phyloP scores from a whole-genome alignment of 352 stramenopile species.

The Pythium guiyangense region DNA sequence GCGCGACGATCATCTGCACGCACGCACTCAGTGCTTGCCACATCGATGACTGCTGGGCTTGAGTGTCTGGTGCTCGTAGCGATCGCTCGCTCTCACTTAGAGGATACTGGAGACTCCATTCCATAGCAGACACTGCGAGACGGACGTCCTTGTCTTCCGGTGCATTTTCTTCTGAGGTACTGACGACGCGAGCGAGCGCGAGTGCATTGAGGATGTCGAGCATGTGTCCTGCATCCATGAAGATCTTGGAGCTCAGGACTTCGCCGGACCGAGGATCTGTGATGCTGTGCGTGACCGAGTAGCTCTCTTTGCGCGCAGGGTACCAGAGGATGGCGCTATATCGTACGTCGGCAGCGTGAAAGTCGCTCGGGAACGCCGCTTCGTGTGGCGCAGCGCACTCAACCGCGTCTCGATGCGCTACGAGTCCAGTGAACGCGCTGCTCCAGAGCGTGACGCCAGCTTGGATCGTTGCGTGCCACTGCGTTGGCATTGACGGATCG shows the following conservation, averaged over 20 bases:
- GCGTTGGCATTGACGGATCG: not conserved
- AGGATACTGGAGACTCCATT: too few species aligned
- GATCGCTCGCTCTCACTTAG: too few species aligned
- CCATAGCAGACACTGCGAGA: not conserved
- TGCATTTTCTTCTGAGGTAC: not conserved
- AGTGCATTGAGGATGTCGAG: not conserved
- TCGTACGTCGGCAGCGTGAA: not conserved
- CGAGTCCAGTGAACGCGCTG: not conserved
- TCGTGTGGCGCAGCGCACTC: not conserved
- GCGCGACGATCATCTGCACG: not conserved
- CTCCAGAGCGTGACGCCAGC: not conserved
- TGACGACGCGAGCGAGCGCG: not conserved
- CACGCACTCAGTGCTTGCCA: not conserved
- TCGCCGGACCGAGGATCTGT: not conserved
- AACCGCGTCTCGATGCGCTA: not conserved
- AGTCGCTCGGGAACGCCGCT: not conserved
- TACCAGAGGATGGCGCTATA: not conserved
- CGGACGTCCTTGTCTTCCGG: not conserved
- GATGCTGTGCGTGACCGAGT: slow-evolving; percentile 1
- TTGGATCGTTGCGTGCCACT: not conserved
- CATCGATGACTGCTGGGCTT: not conserved
- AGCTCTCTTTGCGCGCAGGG: not conserved
- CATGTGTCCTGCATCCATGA: not conserved
- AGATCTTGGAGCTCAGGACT: slow-evolving; percentile 1
- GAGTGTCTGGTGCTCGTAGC: not conserved